phyloP scores from a whole-genome alignment of 352 stramenopile genomes.

The Thalassiosira exigua region DNA sequence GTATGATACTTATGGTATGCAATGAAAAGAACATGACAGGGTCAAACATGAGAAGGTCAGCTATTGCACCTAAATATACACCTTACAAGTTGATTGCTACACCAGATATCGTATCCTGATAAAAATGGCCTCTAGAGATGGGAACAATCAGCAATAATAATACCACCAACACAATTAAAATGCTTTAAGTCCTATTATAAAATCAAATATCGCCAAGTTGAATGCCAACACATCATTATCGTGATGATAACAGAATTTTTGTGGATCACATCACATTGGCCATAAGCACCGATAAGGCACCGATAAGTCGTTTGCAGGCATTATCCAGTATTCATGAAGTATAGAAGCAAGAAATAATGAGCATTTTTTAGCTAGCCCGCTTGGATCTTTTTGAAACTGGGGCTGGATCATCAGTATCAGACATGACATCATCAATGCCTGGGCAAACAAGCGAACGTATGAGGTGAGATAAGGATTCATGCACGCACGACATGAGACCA shows the following conservation, averaged over 20 bases:
- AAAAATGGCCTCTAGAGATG: too few relatives aligned
- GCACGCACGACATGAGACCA: background rate
- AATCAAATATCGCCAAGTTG: background rate
- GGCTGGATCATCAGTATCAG: conserved; percentile 31
- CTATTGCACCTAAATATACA: too few relatives aligned
- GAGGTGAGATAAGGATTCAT: conserved; percentile 1
- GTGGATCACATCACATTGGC: background rate
- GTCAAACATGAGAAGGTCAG: too few relatives aligned
- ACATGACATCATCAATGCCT: conserved; percentile 46
- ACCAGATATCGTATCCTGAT: too few relatives aligned
- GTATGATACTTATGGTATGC: too few relatives aligned
- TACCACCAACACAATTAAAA: too few relatives aligned
- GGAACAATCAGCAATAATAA: too few relatives aligned
- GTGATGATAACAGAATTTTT: background rate
- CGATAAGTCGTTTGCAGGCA: background rate
- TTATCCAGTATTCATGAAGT: background rate
- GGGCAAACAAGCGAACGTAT: conserved; percentile 1
- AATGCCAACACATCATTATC: background rate
- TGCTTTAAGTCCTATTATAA: too few relatives aligned
- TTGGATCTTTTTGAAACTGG: conserved; percentile 35
- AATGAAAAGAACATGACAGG: too few relatives aligned
- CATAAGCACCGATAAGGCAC: background rate
- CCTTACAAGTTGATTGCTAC: too few relatives aligned
- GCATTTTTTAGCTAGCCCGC: conserved; percentile 6
- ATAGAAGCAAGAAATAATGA: background rate